Base-by-base conservation (phyloP, 2,329 filamentous ascomycete genomes). In the Zopfia rhizophila region DNA sequence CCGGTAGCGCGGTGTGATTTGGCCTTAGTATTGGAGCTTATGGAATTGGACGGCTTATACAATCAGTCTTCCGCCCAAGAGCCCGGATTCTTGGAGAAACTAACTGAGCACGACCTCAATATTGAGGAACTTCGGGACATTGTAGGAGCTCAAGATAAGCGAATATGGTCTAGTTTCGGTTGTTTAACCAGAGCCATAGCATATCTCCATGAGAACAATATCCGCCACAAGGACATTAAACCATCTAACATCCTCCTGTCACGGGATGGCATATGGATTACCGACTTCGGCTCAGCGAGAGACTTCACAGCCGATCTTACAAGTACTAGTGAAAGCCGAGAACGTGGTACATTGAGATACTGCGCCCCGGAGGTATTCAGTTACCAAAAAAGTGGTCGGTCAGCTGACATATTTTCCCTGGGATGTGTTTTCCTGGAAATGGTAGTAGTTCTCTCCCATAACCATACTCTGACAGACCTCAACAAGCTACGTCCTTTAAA, bases 221-320 rank as follows among this genome's bases (percentile, higher is more conserved):
- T 47, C 8, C 31, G 48, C 16, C 43, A 51, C 38, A 38, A 47
- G 35, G 48, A 51, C 18, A 38, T 51, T 22, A 51, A 51, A 22
- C 48, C 48, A 3, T 43, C 43, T 12, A 51, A 51, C 19, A 51
- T 51, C 19, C 37, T 51, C 19, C 19, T 47, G 13, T 29, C 24
- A 10, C 3, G 10, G 13, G 24, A 25, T 14, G n/a, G 38, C 3
- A 23, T 48, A 11, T 48, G 23, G 29, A 10, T 48, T n/a, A 37
- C 38, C 4, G 45, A 48, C 22, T 48, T 48, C 30, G 38, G 38
- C 3, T 6, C 13, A n/a, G 13, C 36, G 12, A 47, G 13, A 14
- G 27, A 39, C 16, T 48, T 43, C 29, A 28, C 16, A 19, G 13
- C 43, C 17, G 14, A 40, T 7, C n/a, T 16, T 13, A 40, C 36